phyloP scores from a whole-genome alignment of 768 basidiomycete genomes.

The Leccinum subgranulosum region DNA sequence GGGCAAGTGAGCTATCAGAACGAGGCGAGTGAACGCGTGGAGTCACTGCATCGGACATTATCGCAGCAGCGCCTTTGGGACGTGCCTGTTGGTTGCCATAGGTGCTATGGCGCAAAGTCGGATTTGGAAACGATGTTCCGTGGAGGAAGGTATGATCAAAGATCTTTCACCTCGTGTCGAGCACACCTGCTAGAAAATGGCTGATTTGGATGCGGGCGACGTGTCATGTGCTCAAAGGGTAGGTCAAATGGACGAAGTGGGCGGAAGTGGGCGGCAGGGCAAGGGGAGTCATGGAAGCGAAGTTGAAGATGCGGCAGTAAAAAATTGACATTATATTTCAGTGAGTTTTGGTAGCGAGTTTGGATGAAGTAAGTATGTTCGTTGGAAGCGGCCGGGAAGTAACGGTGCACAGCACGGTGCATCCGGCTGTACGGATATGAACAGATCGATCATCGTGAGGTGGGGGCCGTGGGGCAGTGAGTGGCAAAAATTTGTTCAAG shows the following conservation, averaged over 20 bases:
- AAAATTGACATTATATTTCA: slow-evolving; percentile 14
- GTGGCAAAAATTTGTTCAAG: slow-evolving; percentile 23
- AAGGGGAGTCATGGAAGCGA: slow-evolving; percentile 23
- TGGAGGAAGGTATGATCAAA: slow-evolving; percentile 22
- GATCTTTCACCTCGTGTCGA: slow-evolving; percentile 31
- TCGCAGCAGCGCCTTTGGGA: slow-evolving; percentile 19
- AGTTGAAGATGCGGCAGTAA: slow-evolving; percentile 10
- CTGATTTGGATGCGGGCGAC: slow-evolving; percentile 24
- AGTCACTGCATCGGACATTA: slow-evolving; percentile 29
- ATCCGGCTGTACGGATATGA: slow-evolving; percentile 35
- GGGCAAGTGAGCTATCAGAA: slow-evolving; percentile 16
- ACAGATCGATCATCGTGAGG: slow-evolving; percentile 16
- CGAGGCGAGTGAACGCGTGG: slow-evolving; percentile 20
- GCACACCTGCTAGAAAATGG: slow-evolving; percentile 20
- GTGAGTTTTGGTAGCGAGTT: slow-evolving; percentile 6
- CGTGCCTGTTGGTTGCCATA: slow-evolving; percentile 24
- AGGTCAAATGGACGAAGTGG: slow-evolving; percentile 18
- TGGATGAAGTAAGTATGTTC: slow-evolving; percentile 6
- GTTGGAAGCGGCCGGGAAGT: slow-evolving; percentile 17
- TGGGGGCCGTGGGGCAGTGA: background rate
- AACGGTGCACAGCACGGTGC: slow-evolving; percentile 20
- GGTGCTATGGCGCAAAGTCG: slow-evolving; percentile 19
- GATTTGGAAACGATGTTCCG: slow-evolving; percentile 24
- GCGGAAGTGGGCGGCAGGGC: slow-evolving; percentile 25
- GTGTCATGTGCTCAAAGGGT: slow-evolving; percentile 28